phyloP scores from a whole-genome alignment of 495 filamentous ascomycete genomes.

The Aspergillus indologenus region DNA sequence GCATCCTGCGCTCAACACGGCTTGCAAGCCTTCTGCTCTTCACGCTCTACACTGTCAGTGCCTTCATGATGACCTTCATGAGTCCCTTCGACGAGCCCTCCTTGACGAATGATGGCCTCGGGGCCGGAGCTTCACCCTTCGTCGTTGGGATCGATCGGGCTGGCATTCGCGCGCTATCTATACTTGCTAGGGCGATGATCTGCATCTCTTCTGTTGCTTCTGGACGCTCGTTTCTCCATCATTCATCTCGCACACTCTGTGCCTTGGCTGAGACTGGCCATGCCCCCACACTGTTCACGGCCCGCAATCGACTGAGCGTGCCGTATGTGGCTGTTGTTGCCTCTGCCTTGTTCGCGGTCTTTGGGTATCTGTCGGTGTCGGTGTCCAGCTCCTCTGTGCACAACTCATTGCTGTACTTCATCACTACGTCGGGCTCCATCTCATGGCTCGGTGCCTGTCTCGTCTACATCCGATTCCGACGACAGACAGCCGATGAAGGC shows the following conservation, averaged over 20 bases:
- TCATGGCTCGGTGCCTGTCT: conserved; percentile 57
- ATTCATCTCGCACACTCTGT: conserved; percentile 51
- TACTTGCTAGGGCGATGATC: conserved; percentile 65
- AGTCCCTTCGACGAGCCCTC: conserved; percentile 53
- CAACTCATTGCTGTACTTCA: conserved; percentile 56
- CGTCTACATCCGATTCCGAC: conserved; percentile 55
- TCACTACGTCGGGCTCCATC: conserved; percentile 59
- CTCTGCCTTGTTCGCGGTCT: conserved; percentile 37
- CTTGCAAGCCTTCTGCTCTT: conserved; percentile 34
- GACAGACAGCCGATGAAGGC: conserved; percentile 39
- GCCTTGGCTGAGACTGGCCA: conserved; percentile 47
- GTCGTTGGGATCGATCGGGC: conserved; percentile 39
- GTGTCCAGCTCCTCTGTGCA: conserved; percentile 30
- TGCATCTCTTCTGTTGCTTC: conserved; percentile 69
- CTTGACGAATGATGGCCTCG: conserved; percentile 48
- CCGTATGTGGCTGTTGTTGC: conserved; percentile 43
- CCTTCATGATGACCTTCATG: conserved; percentile 55
- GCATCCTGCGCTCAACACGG: conserved; percentile 21
- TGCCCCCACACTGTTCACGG: conserved; percentile 41
- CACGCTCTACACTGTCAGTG: conserved; percentile 59
- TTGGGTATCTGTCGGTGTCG: conserved; percentile 36
- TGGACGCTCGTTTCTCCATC: conserved; percentile 59
- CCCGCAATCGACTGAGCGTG: conserved; percentile 43
- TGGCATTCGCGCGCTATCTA: conserved; percentile 55
- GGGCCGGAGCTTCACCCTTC: conserved; percentile 44